phyloP scores from a whole-genome alignment of 1,284 basidiomycete genomes.

The Tremellales sp. region DNA sequence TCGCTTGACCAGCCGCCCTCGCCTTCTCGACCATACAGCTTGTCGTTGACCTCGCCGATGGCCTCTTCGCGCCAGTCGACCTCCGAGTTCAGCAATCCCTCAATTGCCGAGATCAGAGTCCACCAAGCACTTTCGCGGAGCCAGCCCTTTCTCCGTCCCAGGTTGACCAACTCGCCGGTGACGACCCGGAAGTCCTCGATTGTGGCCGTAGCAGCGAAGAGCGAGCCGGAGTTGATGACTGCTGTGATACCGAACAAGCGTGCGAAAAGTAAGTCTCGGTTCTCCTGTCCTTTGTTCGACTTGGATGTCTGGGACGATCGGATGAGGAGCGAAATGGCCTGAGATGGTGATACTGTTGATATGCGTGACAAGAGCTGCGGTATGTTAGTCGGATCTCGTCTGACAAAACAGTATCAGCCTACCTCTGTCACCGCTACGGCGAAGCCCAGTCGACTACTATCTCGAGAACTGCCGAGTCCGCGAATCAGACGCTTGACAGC shows the following conservation, averaged over 20 bases:
- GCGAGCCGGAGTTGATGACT: slow-evolving; percentile 72
- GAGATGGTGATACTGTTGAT: slow-evolving; percentile 68
- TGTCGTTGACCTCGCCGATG: slow-evolving; percentile 54
- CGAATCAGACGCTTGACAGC: slow-evolving; percentile 76
- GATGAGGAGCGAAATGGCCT: slow-evolving; percentile 68
- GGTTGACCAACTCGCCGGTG: slow-evolving; percentile 60
- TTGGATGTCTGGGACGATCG: slow-evolving; percentile 65
- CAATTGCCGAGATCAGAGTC: slow-evolving; percentile 64
- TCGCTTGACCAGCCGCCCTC: slow-evolving; percentile 75
- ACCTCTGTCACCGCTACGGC: slow-evolving; percentile 94
- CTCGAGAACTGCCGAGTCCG: slow-evolving; percentile 84
- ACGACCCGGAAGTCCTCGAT: slow-evolving; percentile 60
- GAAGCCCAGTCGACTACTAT: slow-evolving; percentile 90
- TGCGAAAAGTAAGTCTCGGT: slow-evolving; percentile 87
- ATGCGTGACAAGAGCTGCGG: slow-evolving; percentile 72
- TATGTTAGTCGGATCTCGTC: slow-evolving; percentile 6
- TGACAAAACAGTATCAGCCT: slow-evolving; percentile 28
- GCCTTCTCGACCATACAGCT: slow-evolving; percentile 48
- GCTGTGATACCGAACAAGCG: slow-evolving; percentile 83
- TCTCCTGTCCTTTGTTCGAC: slow-evolving; percentile 81
- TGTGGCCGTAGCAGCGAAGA: slow-evolving; percentile 62
- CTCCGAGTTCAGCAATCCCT: slow-evolving; percentile 57
- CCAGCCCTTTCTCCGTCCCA: slow-evolving; percentile 86
- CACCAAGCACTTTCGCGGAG: slow-evolving; percentile 88
- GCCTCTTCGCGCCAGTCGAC: slow-evolving; percentile 72